Evolutionary conservation across 2,329 filamentous ascomycete genomes (phyloP), one percentile per base, ranked within the genome.

Genomic region (Alternaria conjuncta): DNA sequence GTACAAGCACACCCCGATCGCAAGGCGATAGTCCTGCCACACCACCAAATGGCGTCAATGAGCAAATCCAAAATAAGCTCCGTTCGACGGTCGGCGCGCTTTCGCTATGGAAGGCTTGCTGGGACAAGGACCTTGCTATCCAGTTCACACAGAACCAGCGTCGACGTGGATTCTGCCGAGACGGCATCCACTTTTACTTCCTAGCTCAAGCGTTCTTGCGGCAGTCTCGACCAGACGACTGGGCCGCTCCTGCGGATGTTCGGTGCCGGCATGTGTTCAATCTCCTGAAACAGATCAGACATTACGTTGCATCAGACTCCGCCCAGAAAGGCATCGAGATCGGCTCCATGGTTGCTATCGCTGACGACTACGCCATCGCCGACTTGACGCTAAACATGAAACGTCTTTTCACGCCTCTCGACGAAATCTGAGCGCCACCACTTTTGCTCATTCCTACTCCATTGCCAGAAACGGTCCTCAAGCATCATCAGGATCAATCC

Each of bases 111-210:
- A 93, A 93, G 79, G 83, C 82, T 18, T 86, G 85, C 64, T 93
- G 91, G 90, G 90, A 93, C 74, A 80, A 84, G 61, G 91, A 93
- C 71, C 89, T 92, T 82, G 83, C 85, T 12, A 81, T 86, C 41
- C 90, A 93, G 73, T 93, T 92, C 65, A 87, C 89, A 7, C 86
- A 82, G 6, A 82, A 82, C n/a, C 86, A 86, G 54, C 84, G 85
- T 51, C 87, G 90, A 15, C 86, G 89, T 67, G 90, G 91, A 0
- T 92, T 92, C 77, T 92, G 88, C 57, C 83, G 90, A 54, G 90
- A 93, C 70, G 90, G 86, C 2, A 86, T 92, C 13, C 90, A 92
- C 71, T 93, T 90, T 76, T 93, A 90, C 80, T 93, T 88, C 85
- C 83, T 93, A 45, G 90, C 89, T 15, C 90, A 86, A 64, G 86